phyloP scores from a whole-genome alignment of 106 monocot genomes.

The Dendrobium nobile region DNA sequence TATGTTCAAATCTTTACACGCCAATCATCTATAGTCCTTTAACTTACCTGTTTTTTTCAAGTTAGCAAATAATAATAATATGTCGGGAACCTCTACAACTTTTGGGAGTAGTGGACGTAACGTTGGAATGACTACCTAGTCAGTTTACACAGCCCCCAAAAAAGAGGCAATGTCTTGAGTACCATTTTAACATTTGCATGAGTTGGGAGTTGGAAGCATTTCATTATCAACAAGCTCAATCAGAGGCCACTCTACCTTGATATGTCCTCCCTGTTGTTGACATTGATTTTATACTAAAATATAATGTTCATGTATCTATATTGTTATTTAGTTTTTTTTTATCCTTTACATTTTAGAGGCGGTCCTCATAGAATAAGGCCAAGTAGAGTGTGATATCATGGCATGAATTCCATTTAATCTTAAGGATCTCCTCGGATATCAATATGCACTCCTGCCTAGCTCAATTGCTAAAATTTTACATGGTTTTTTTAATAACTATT shows the following conservation, averaged over 20 bases:
- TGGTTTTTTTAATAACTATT: background rate
- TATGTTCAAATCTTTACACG: no score
- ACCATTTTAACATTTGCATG: no score
- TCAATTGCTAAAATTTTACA: background rate
- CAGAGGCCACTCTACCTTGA: background rate
- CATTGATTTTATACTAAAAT: no score
- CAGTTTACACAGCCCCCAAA: background rate
- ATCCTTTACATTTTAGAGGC: background rate
- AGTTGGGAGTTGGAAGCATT: no score
- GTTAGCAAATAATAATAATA: no score
- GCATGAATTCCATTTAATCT: background rate
- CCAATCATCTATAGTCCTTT: no score
- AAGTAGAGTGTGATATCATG: background rate
- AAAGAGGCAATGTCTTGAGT: background rate
- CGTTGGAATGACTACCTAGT: no score
- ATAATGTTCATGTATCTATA: no score
- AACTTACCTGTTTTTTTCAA: no score
- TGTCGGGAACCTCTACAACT: no score
- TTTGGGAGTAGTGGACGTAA: no score
- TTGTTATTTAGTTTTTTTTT: background rate
- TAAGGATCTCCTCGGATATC: background rate
- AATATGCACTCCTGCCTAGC: background rate
- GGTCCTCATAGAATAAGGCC: background rate
- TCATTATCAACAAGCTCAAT: no score
- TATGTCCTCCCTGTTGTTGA: background rate